Evolutionary conservation across 169 alveolate genomes (phyloP).

Genomic region (Neospora caninum): DNA sequence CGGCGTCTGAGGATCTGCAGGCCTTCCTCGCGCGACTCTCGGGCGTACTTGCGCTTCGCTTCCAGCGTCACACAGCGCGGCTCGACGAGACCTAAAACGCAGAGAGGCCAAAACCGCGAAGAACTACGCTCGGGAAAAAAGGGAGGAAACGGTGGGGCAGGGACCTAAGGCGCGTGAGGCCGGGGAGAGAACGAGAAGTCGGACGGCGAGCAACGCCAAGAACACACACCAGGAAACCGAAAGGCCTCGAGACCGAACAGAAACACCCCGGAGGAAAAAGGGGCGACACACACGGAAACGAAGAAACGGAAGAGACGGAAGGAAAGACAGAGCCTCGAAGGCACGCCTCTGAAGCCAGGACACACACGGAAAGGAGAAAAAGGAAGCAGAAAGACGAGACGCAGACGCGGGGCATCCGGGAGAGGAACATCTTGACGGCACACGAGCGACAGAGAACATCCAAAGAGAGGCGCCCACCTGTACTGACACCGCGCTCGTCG

Average conservation of each 20-base stretch:
- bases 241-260: too few relatives aligned
- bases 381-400: neutral
- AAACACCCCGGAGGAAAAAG: too few relatives aligned
- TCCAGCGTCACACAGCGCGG: slow-evolving; percentile 26
- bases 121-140: too few relatives aligned
- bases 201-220: too few relatives aligned
- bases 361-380: too few relatives aligned
- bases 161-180: too few relatives aligned
- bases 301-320: too few relatives aligned
- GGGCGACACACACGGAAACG: neutral
- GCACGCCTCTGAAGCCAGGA: too few relatives aligned
- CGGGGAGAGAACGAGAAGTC: too few relatives aligned
- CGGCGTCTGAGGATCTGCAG: neutral
- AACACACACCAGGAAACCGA: too few relatives aligned
- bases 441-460: neutral
- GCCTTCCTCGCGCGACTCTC: neutral
- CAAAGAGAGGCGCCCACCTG: neutral
- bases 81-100: neutral
- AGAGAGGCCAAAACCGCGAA: neutral
- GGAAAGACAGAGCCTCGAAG: too few relatives aligned
- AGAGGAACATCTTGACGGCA: neutral
- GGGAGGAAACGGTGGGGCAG: too few relatives aligned
- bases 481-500: neutral
- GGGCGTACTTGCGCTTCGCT: neutral
- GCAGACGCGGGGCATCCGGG: neutral